phyloP scores from a whole-genome alignment of 177 flowering plant species.

The Vitis hybrid region DNA sequence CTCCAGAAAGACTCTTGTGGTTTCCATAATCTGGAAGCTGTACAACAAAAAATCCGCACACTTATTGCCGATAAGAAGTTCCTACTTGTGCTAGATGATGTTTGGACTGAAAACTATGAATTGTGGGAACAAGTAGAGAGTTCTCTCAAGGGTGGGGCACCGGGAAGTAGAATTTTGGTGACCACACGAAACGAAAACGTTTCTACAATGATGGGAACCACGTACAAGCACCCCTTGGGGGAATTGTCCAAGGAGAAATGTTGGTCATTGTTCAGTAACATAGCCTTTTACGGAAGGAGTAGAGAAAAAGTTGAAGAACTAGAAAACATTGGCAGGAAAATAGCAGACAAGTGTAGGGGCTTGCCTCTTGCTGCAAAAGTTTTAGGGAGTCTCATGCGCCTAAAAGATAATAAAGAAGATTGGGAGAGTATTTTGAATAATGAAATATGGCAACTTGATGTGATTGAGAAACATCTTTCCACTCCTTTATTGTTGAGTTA shows the following conservation, averaged over 20 bases:
- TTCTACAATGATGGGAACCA: neutral
- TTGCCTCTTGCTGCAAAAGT: slow-evolving; percentile 18
- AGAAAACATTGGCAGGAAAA: slow-evolving; percentile 12
- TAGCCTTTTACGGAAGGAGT: no score
- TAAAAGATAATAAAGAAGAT: neutral
- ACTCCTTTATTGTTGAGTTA: no score
- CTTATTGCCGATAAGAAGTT: neutral
- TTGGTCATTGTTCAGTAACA: no score
- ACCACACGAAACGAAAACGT: slow-evolving; percentile 5
- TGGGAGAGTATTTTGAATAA: slow-evolving; percentile 10
- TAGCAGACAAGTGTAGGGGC: slow-evolving; percentile 3
- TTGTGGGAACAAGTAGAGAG: slow-evolving; percentile 18
- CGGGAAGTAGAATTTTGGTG: slow-evolving; percentile 24
- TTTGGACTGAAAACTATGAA: neutral
- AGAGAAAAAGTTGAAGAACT: neutral
- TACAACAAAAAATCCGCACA: neutral
- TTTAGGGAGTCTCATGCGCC: slow-evolving; percentile 13
- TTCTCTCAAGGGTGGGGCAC: slow-evolving; percentile 6
- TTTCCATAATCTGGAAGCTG: no score
- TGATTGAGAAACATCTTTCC: no score
- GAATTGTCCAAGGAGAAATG: no score
- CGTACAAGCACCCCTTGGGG: no score
- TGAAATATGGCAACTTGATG: neutral
- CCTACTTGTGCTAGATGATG: slow-evolving; percentile 10
- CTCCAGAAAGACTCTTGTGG: no score